Conservation (phyloP, 2,329 filamentous ascomycete species). For the Claviceps pazoutovae region DNA sequence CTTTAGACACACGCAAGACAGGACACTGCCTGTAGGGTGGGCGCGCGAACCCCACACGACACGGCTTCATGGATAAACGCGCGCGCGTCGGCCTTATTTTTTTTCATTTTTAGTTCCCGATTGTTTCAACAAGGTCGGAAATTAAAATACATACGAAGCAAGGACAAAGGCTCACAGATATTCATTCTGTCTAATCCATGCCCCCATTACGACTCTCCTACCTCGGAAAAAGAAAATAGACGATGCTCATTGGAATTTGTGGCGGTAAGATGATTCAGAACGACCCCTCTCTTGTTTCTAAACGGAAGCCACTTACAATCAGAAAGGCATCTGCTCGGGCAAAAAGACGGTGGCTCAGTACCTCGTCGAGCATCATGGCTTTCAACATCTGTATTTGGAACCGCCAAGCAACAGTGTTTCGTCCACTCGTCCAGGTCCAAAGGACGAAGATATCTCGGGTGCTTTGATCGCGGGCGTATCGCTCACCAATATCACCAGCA, state of each 20-base stretch:
- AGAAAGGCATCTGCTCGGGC: conserved; percentile 74
- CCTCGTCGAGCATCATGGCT: conserved; percentile 70
- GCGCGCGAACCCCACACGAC: conserved; percentile 6
- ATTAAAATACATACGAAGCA: background rate
- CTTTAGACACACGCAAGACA: background rate
- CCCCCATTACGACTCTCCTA: too few relatives aligned
- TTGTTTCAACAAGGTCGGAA: background rate
- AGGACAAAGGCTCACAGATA: background rate
- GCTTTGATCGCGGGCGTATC: conserved; percentile 14
- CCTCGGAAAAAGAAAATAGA: background rate
- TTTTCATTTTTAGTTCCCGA: background rate
- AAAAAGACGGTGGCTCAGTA: conserved; percentile 85
- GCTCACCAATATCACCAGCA: conserved; percentile 9
- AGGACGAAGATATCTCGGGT: conserved; percentile 11
- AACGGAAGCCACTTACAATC: too few relatives aligned
- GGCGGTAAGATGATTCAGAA: conserved; percentile 37
- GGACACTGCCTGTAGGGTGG: background rate
- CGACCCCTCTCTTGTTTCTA: background rate
- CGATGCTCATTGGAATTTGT: conserved; percentile 66
- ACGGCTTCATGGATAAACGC: background rate
- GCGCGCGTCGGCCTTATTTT: background rate
- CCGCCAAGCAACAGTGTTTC: background rate
- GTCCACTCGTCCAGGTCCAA: conserved; percentile 3
- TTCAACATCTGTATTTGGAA: conserved; percentile 54
- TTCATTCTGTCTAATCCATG: too few relatives aligned